Evolutionary conservation across 768 basidiomycete genomes (phyloP), one percentile per base, ranked within the genome.

Genomic region (Lactarius trivialis): DNA sequence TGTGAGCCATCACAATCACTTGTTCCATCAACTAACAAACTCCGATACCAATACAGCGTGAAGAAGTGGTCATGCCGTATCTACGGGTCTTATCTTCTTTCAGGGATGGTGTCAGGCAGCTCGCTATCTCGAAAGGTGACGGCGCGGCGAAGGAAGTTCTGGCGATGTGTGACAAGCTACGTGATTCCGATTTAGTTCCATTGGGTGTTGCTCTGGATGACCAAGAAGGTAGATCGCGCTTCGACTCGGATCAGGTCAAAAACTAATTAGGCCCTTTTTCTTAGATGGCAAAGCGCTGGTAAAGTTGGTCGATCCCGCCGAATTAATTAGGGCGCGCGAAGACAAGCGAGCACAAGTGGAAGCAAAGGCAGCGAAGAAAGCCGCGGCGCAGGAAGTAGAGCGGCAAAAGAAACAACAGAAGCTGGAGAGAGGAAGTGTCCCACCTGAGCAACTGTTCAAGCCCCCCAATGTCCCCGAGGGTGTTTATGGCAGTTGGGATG

Each of bases 191-290:
- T 70, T 77, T 98, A 48, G 87, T 95, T 48, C 88, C 93, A n/a
- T 78, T 98, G 55, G 97, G 97, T 8, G 92, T 99, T 7, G 94
- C 94, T 8, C 77, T 99, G 36, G 97, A 98, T 71, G 97, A 99
- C 76, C 92, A 93, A 76, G 93, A 95, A 79, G 93, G 93, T 86
- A 64, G 65, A 55, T 77, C 49, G 28, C 51, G 6, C 43, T 52
- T 33, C 32, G 39, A 37, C 56, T 51, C 34, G 56, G 48, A 61
- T 50, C 55, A 36, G 45, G 52, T 64, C 24, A 19, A 30, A 21
- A 57, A 45, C 50, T 59, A 24, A 51, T 33, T 56, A 48, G 24
- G 39, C 52, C 32, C 41, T 55, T 50, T 45, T n/a, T 58, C 61
- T 33, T 66, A 94, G 94, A 95, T 77, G 95, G 95, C n/a, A 86